Conservation (phyloP, 164 flowering plant genomes). For the Nymphaea colorata region DNA sequence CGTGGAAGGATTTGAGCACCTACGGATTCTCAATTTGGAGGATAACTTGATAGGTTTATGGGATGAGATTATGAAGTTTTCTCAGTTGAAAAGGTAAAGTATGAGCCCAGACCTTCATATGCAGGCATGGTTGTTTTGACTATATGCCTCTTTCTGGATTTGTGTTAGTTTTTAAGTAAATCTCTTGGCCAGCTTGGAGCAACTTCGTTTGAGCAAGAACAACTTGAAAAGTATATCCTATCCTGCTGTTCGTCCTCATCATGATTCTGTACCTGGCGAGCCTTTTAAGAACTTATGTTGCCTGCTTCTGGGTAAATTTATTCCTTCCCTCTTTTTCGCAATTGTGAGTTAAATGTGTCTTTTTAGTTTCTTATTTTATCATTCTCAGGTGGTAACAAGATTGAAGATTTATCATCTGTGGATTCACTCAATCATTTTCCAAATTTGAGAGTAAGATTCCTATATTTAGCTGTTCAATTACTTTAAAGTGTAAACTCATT, state of each 20-base stretch:
- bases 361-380: too few relatives aligned
- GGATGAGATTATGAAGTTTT: slow-evolving; percentile 74
- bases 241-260: slow-evolving; percentile 21
- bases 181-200: slow-evolving; percentile 59
- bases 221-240: slow-evolving; percentile 36
- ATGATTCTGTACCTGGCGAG: slow-evolving; percentile 9
- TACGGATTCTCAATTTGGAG: slow-evolving; percentile 76
- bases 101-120: too few relatives aligned
- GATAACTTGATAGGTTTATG: slow-evolving; percentile 61
- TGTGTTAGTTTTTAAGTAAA: not conserved
- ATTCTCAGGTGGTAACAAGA: slow-evolving; percentile 57
- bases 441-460: slow-evolving; percentile 45
- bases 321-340: not conserved
- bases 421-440: slow-evolving; percentile 73
- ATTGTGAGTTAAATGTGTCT: too few relatives aligned
- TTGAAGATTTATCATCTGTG: slow-evolving; percentile 54
- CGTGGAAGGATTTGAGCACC: slow-evolving; percentile 61
- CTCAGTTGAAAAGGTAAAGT: slow-evolving; percentile 49
- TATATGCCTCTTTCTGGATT: too few relatives aligned
- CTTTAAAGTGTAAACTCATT: not conserved
- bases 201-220: slow-evolving; percentile 87
- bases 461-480: not conserved
- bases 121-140: too few relatives aligned
- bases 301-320: slow-evolving; percentile 66
- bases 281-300: slow-evolving; percentile 64